phyloP scores from a whole-genome alignment of 2,329 filamentous ascomycete genomes.

The Ceratocystis eucalypticola region DNA sequence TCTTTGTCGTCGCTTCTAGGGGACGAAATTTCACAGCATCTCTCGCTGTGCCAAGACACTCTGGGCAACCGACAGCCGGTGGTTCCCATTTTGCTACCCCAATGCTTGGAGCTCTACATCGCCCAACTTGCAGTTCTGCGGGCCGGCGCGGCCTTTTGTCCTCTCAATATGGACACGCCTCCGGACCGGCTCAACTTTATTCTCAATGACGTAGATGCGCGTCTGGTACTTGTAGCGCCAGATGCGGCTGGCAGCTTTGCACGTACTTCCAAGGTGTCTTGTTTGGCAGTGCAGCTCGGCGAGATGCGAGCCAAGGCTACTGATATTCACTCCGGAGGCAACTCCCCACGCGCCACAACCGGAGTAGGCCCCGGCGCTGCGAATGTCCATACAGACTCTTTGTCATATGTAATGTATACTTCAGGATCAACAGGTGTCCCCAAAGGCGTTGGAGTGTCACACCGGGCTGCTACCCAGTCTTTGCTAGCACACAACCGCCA shows the following conservation, averaged over 20 bases:
- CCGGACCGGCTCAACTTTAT: slow-evolving; percentile 68
- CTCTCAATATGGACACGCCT: slow-evolving; percentile 66
- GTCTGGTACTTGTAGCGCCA: slow-evolving; percentile 50
- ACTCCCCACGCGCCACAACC: not conserved
- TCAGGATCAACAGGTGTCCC: slow-evolving; percentile 80
- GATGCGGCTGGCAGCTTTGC: slow-evolving; percentile 28
- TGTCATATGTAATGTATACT: slow-evolving; percentile 89
- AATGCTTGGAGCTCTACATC: slow-evolving; percentile 65
- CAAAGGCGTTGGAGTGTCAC: slow-evolving; percentile 75
- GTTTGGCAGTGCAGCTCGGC: slow-evolving; percentile 21
- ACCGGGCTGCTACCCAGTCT: slow-evolving; percentile 67
- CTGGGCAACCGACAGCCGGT: slow-evolving; percentile 28
- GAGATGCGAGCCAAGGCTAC: slow-evolving; percentile 24
- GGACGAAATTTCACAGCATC: not conserved
- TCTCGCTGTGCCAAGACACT: not conserved
- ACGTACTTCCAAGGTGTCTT: not conserved
- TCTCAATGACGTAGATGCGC: slow-evolving; percentile 58
- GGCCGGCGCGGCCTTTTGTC: slow-evolving; percentile 74
- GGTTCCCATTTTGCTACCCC: slow-evolving; percentile 64
- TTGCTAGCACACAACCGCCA: slow-evolving; percentile 67
- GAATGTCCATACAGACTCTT: slow-evolving; percentile 25
- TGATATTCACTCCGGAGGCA: not conserved
- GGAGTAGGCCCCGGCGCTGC: not conserved
- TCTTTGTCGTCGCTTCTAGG: not conserved
- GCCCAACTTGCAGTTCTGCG: slow-evolving; percentile 65